Base-by-base conservation (phyloP, 2,329 filamentous ascomycete species). In the Cladosporium halotolerans region DNA sequence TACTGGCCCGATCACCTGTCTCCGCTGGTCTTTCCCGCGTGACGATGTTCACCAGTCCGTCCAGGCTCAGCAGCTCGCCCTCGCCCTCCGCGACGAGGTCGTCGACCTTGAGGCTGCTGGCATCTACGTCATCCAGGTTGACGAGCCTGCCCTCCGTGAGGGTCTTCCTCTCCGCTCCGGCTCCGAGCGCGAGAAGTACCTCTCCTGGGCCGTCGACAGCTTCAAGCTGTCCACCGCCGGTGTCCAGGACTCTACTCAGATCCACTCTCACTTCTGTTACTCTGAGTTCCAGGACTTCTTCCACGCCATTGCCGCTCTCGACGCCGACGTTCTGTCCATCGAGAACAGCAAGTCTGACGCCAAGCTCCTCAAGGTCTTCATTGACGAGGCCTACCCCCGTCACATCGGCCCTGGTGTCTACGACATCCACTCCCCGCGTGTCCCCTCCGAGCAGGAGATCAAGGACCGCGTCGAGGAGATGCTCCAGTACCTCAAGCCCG, bases 231-330 rank as follows among this genome's bases (percentile, higher is more conserved):
- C 92, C 62, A 95, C 91, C 66, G 85, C 90, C 57, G 93, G 90
- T 73, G 92, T 99, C 58, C 78, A 90, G 77, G 89, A 99, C 76
- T 88, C 86, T 55, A 99, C 93, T 64, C 93, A 99, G 83, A 96
- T 99, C 75, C 93, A 99, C 86, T 96, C 91, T 60, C 93, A 99
- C 82, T 99, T 99, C 88, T 99, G 93, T 77, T 99, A 99, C 86
- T 97, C 93, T 50, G 93, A 99, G 83, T 99, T 99, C 89, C 93
- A 99, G 80, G 93, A 99, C 82, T 99, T 99, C 84, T 99, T 99
- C 90, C 89, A 97, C 78, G 93, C 93, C 77, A 99, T 99, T 67
- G 89, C 93, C 62, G 92, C 93, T 58, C 86, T 99, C 61, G 93
- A 99, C 72, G 92, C 93, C 60, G 93, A 99, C 76, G 93, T 99